A percentile compares a stretch with the other conserved stretches of the same genome.
Evolutionary conservation across 768 basidiomycete genomes (phyloP).

Genomic region (Thelephora ganbajun): DNA sequence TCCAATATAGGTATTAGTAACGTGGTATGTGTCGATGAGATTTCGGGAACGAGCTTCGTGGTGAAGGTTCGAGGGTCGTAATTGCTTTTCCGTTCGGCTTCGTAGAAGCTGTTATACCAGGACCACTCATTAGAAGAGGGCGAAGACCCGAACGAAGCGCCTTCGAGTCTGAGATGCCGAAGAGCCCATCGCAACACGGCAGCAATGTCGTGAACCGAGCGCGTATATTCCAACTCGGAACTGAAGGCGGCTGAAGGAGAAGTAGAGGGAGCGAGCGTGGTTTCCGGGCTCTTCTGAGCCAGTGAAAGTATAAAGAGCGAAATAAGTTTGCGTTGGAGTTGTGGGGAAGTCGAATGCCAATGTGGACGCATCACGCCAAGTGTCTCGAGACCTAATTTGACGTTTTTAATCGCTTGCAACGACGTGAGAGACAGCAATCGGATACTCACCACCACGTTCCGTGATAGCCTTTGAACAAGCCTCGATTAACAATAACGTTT

Average conservation of each 20-base stretch:
- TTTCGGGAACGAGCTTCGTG: slow-evolving; percentile 39
- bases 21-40: slow-evolving; percentile 44
- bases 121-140: slow-evolving; percentile 26
- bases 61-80: slow-evolving; percentile 56
- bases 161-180: slow-evolving; percentile 55
- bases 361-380: slow-evolving; percentile 79
- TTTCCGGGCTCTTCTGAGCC: slow-evolving; percentile 27
- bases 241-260: slow-evolving; percentile 40
- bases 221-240: slow-evolving; percentile 48
- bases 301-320: slow-evolving; percentile 61
- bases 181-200: slow-evolving; percentile 73
- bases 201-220: slow-evolving; percentile 64
- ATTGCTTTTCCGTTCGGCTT: slow-evolving; percentile 40
- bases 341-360: slow-evolving; percentile 65
- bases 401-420: not conserved
- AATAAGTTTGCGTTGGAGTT: slow-evolving; percentile 53
- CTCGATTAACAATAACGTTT: slow-evolving; percentile 50
- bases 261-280: slow-evolving; percentile 37
- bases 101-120: slow-evolving; percentile 58
- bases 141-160: slow-evolving; percentile 36
- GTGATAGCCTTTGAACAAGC: slow-evolving; percentile 56
- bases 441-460: slow-evolving; percentile 37
- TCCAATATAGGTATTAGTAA: slow-evolving; percentile 44
- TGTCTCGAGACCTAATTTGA: slow-evolving; percentile 51
- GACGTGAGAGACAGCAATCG: not conserved